These are phyloP conservation scores for Coix lacrymajobi DNA, from an alignment of 176 grass and related monocot genomes.

Conservation along the genomic window DNA sequence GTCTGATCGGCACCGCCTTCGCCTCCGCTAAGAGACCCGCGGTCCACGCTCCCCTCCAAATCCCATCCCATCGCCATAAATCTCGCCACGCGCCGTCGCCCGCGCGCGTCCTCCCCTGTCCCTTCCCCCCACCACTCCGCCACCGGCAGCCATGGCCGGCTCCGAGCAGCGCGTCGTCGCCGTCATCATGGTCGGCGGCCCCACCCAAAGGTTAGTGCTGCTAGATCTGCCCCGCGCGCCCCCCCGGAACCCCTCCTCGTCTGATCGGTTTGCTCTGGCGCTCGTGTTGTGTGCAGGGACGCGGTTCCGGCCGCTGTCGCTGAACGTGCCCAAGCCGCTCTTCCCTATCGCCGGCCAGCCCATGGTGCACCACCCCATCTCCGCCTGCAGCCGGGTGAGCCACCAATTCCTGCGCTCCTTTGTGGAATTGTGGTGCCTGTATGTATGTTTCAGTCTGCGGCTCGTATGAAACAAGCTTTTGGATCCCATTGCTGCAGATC, in stretches of 20 bases:
- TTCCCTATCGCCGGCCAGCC: conserved; percentile 90
- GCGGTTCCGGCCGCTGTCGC: conserved; percentile 81
- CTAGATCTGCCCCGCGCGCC: conserved; percentile 36
- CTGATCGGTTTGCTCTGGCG: neutral
- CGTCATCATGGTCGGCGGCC: conserved; percentile 96
- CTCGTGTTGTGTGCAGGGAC: conserved; percentile 50
- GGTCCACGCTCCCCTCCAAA: conserved; percentile 4
- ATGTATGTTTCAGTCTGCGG: neutral
- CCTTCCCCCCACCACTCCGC: neutral
- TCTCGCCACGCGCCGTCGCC: no score
- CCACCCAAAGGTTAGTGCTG: conserved; percentile 68
- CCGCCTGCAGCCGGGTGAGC: conserved; percentile 66
- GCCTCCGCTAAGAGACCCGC: neutral
- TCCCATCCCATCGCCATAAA: neutral
- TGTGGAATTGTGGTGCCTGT: neutral
- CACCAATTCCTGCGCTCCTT: neutral
- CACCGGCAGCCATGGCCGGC: conserved; percentile 48
- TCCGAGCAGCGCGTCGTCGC: conserved; percentile 76
- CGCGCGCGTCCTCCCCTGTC: neutral
- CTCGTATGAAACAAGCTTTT: neutral
- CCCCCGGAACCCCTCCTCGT: neutral
- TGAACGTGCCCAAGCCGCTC: conserved; percentile 94
- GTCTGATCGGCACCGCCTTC: neutral
- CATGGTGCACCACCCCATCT: conserved; percentile 93
- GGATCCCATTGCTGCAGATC: conserved; percentile 57